Evolutionary conservation across 2,329 filamentous ascomycete species (phyloP), one percentile per base, ranked within the genome.

Genomic region (Fusarium burgessii): DNA sequence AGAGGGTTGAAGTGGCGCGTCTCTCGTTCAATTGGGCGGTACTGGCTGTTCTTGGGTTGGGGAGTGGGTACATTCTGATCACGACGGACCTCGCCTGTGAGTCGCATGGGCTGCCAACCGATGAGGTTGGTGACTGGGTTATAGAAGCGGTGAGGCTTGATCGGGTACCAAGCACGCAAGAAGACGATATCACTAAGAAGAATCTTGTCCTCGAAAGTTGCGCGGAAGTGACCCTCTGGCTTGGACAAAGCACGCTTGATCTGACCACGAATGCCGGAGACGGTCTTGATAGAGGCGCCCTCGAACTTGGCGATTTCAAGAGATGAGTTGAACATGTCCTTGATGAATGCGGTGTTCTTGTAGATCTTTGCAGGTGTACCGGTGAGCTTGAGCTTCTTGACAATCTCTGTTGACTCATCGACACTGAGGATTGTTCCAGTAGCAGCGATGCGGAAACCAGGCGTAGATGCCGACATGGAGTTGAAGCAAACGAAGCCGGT

Each of bases 281-380:
- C 97, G 0, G 97, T 99, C 78, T 95, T 94, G 83, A 99, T 95
- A 60, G 93, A 91, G 13, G 96, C 96, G 62, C 96, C 96, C 84
- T 99, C 96, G 78, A 99, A 99, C 80, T 98, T 99, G 77, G 96
- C 95, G 72, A 99, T 96, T 80, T 99, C 96, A 43, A 99, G 90
- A 0, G 94, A 88, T 1, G 92, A 91, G 78, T 90, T 94, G 87
- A 99, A 99, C 96, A 99, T 99, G 83, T 97, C 94, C 81, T 96
- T 97, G 84, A 99, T 94, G 80, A 99, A 99, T 41, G 96, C 95
- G 0, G 96, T 99, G 84, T 99, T 99, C 83, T 97, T 97, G 89
- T 97, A 98, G 82, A 98, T 97, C 84, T 98, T 98, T 88, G 96
- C 97, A 2, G 96, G 95, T 50, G 90, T 87, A 66, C 96, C 96